Base-by-base conservation (phyloP, 2,329 filamentous ascomycete genomes). In the Xylaria sp. region DNA sequence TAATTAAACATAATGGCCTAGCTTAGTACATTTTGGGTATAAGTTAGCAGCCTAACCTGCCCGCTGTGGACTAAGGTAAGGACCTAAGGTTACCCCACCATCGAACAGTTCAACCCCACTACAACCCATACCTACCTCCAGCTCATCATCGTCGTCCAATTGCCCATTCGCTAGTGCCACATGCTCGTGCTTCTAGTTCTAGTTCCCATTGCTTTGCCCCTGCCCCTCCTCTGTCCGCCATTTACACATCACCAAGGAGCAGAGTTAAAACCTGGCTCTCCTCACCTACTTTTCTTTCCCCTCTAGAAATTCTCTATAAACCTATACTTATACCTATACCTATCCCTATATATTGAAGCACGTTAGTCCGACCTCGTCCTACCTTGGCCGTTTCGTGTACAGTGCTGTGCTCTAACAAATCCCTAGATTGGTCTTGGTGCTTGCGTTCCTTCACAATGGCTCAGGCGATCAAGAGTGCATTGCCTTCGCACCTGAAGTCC, bases 401-500 rank as follows among this genome's bases (percentile, higher is more conserved):
- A 38, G 11, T 40, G 53, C 51, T 44, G 46, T 44, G 53, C 49
- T 28, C 54, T 67, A 59, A 69, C 42, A 69, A 53, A 48, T 33
- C 51, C 57, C 38, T 36, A 57, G 54, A 49, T 38, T 48, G 40
- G 26, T 61, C 58, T 57, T 42, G 49, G 58, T 33, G 54, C 61
- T 53, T 63, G 31, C 44, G 46, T 64, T 59, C 59, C 46, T 61
- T 38, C 58, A 67, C 66, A 53, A 95, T 95, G 92, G 90, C 92
- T 73, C 86, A 88, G 78, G 84, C 85, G 75, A 84, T 90, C 76
- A 93, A 89, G 85, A 90, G 88, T 83, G 92, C 93, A 72, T 85
- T 97, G 76, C 93, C 94, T 73, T 86, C 92, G 51, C 95, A 97
- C 86, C 87, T 97, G 77, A 95, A 93, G 87, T 87, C 90, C 71